phyloP scores from a whole-genome alignment of 2,329 filamentous ascomycete species.

The Emericellopsis atlantica region DNA sequence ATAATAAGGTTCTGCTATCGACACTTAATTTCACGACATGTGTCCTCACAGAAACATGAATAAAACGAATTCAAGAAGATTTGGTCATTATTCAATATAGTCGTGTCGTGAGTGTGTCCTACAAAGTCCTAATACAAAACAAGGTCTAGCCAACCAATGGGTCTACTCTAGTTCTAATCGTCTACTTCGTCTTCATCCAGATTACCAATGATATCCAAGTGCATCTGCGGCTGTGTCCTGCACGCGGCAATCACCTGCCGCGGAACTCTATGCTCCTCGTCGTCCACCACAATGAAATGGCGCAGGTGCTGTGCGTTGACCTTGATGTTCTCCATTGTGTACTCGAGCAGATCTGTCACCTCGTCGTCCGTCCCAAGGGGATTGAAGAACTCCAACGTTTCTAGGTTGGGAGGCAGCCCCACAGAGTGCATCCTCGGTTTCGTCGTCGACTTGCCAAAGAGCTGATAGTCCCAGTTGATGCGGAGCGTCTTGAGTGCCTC shows the following conservation, averaged over 20 bases:
- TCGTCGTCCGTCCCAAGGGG: slow-evolving; percentile 31
- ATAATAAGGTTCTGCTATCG: neutral
- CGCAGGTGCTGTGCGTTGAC: slow-evolving; percentile 23
- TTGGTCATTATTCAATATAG: too few relatives aligned
- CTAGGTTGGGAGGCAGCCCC: slow-evolving; percentile 30
- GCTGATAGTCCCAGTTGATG: slow-evolving; percentile 33
- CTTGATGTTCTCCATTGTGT: slow-evolving; percentile 23
- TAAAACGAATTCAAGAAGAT: too few relatives aligned
- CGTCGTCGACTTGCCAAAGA: slow-evolving; percentile 30
- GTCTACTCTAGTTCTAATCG: neutral
- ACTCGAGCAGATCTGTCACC: slow-evolving; percentile 29
- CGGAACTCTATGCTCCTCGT: slow-evolving; percentile 17
- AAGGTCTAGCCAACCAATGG: too few relatives aligned
- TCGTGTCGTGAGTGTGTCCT: too few relatives aligned
- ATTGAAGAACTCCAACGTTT: slow-evolving; percentile 31
- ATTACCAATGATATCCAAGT: slow-evolving; percentile 18
- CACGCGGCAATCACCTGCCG: slow-evolving; percentile 20
- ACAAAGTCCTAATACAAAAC: too few relatives aligned
- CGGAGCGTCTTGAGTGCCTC: slow-evolving; percentile 23
- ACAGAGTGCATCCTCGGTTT: slow-evolving; percentile 32
- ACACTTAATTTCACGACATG: too few relatives aligned
- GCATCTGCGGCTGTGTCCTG: slow-evolving; percentile 15
- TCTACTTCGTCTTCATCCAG: slow-evolving; percentile 7
- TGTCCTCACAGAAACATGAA: too few relatives aligned
- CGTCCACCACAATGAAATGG: slow-evolving; percentile 22